Conservation (phyloP, 768 basidiomycete genomes). For the Mycena maculata region DNA sequence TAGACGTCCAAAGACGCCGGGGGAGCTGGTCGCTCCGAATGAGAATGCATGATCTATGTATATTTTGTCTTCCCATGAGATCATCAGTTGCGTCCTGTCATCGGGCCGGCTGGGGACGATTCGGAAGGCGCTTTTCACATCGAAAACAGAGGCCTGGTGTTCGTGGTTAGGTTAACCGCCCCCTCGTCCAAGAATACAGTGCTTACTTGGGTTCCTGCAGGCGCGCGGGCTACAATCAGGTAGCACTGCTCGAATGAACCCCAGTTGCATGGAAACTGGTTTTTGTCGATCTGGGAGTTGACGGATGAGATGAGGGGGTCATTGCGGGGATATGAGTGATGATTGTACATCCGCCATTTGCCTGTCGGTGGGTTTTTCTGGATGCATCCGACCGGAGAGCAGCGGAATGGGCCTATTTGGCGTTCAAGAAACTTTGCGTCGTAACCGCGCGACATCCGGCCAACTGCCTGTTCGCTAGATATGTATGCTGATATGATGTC, state of each 20-base stretch:
- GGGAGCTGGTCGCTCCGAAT: conserved; percentile 30
- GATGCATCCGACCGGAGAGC: conserved; percentile 23
- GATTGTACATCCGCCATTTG: conserved; percentile 24
- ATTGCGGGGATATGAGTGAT: conserved; percentile 33
- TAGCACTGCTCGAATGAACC: neutral
- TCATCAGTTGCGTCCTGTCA: conserved; percentile 19
- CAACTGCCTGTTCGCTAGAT: neutral
- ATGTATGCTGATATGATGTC: neutral
- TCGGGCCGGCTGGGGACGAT: conserved; percentile 10
- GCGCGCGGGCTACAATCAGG: neutral
- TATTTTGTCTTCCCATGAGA: conserved; percentile 5
- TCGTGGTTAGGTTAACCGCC: neutral
- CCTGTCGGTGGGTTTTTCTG: conserved; percentile 4
- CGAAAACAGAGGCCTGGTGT: conserved; percentile 26
- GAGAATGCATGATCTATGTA: conserved; percentile 30
- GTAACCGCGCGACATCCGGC: neutral
- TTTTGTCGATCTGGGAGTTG: too few species aligned
- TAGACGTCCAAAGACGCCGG: conserved; percentile 32
- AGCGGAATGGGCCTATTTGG: conserved; percentile 28
- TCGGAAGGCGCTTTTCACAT: conserved; percentile 30
- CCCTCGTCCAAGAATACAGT: neutral
- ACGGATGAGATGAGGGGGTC: neutral
- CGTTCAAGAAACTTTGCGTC: conserved; percentile 7
- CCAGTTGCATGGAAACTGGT: too few species aligned
- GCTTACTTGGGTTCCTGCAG: conserved; percentile 16